Evolutionary conservation across 371 early-diverging fungal species (phyloP).

Genomic region (Capillidium heterosporum): DNA sequence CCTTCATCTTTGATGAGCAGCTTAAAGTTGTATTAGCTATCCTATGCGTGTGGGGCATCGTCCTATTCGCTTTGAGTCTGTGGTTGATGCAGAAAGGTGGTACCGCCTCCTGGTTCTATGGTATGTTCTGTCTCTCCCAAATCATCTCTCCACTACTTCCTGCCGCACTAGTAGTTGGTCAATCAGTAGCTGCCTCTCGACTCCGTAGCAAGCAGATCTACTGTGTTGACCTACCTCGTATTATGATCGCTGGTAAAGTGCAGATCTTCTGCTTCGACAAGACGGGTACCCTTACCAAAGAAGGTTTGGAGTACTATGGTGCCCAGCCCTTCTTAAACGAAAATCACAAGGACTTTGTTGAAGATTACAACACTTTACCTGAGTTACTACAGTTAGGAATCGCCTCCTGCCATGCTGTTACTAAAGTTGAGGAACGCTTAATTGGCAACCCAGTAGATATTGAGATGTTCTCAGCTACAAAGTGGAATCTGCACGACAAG

Average conservation of each 20-base stretch:
- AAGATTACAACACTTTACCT: not conserved
- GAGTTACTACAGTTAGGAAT: constrained; percentile 15
- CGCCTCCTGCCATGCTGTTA: constrained; percentile 61
- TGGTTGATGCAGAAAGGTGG: constrained; percentile 31
- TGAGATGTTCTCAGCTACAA: constrained; percentile 69
- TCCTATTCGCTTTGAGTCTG: constrained; percentile 28
- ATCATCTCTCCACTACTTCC: constrained; percentile 35
- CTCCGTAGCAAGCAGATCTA: constrained; percentile 33
- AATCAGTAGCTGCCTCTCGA: constrained; percentile 61
- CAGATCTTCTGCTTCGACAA: constrained; percentile 89
- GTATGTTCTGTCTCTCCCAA: constrained; percentile 53
- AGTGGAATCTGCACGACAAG: constrained; percentile 12
- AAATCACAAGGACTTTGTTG: not conserved
- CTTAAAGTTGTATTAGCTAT: constrained; percentile 41
- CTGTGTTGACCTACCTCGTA: constrained; percentile 57
- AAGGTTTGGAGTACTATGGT: constrained; percentile 7
- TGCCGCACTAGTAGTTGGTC: constrained; percentile 77
- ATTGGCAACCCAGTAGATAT: constrained; percentile 89
- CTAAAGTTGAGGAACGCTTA: constrained; percentile 38
- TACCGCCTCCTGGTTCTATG: constrained; percentile 41
- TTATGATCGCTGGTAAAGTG: constrained; percentile 36
- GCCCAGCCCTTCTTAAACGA: not conserved
- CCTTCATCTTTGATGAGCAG: constrained; percentile 55
- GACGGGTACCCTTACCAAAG: constrained; percentile 54
- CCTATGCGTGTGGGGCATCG: constrained; percentile 35